Conservation (phyloP, 2,329 filamentous ascomycete species). For the Magnaporthiopsis incrustans region DNA sequence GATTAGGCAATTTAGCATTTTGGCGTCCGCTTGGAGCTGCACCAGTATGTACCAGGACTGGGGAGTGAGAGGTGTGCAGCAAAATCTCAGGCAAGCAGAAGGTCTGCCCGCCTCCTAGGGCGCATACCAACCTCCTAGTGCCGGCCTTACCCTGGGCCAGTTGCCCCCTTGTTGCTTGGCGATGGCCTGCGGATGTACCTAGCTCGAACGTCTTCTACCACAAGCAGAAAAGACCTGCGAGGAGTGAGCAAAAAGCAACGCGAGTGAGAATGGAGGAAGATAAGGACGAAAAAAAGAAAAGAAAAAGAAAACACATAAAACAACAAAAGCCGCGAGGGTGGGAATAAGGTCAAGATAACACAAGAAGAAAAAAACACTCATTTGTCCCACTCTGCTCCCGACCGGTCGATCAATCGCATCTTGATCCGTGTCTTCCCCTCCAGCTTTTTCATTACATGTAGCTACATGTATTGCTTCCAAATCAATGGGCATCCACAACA, state of each 20-base stretch:
- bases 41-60: too few species aligned
- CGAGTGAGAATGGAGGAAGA: not conserved
- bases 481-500: too few species aligned
- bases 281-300: not conserved
- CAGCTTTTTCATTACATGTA: too few species aligned
- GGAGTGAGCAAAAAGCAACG: not conserved
- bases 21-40: not conserved
- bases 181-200: not conserved
- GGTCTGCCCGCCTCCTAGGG: not conserved
- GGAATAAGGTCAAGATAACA: not conserved
- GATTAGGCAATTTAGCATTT: not conserved
- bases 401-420: not conserved
- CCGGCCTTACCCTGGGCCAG: not conserved
- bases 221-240: not conserved
- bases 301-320: not conserved
- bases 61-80: not conserved
- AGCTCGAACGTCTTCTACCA: not conserved
- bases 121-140: not conserved
- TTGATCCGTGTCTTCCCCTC: not conserved
- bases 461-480: too few species aligned
- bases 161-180: not conserved
- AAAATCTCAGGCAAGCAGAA: not conserved
- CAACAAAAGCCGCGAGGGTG: not conserved
- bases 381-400: not conserved
- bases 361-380: not conserved